Conservation (phyloP, 352 stramenopile genomes). For the Pythium volutum region DNA sequence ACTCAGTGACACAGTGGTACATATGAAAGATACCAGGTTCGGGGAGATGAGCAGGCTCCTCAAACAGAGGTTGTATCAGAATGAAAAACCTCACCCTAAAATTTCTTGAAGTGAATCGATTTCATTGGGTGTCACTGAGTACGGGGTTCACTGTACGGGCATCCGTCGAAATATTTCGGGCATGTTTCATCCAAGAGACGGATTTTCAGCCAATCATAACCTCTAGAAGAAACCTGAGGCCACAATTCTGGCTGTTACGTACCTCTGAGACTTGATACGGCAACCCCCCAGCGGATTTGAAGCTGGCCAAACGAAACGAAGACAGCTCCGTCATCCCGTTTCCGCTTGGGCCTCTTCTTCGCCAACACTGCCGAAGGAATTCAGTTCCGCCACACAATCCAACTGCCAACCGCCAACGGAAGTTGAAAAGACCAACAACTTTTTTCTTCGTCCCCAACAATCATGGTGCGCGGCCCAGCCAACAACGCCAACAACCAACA, state of each 20-base stretch:
- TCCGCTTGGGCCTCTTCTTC: not conserved
- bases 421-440: not conserved
- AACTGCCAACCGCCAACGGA: conserved; percentile 1
- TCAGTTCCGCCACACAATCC: not conserved
- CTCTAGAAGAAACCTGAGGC: not conserved
- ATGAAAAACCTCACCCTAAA: too few relatives aligned
- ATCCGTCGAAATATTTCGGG: too few relatives aligned
- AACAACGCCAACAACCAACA: conserved; percentile 9
- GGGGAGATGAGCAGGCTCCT: too few relatives aligned
- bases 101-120: too few relatives aligned
- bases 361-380: not conserved
- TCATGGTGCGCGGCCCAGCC: conserved; percentile 9
- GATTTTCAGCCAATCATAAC: too few relatives aligned
- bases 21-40: too few relatives aligned
- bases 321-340: not conserved
- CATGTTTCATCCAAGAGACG: too few relatives aligned
- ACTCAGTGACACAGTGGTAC: too few relatives aligned
- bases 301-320: not conserved
- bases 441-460: not conserved
- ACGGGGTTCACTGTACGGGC: too few relatives aligned
- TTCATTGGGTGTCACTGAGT: too few relatives aligned
- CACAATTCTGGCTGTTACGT: not conserved
- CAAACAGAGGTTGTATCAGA: too few relatives aligned
- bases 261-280: not conserved
- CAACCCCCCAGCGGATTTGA: conserved; percentile 1